Evolutionary conservation across 75 land plant species (phyloP), one percentile per base, ranked within the genome.

Genomic region (Adiantum capillusveneris): DNA sequence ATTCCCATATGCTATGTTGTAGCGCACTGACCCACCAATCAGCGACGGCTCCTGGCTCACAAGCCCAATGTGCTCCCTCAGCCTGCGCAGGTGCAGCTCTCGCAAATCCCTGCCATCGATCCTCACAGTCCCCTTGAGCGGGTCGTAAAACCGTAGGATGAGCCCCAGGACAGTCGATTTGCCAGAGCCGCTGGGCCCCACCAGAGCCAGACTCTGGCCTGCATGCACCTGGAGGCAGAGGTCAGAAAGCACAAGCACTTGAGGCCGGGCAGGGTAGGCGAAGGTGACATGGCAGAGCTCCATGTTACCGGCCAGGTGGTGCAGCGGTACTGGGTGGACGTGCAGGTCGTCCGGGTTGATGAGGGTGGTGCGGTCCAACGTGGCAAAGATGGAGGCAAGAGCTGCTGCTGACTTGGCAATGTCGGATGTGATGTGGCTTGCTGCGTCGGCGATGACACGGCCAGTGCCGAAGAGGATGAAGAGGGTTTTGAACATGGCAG

Each of bases 41-140:
- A 87, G 77, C 0, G 83, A 72, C 17, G 91, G 91, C 52, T 87
- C 91, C 67, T 87, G 91, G n/a, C 84, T 66, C 13, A 87, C 91
- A 25, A 87, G 36, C 9, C 74, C 84, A 50, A 87, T 83, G 31
- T 71, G 73, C 18, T 59, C 19, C 25, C 90, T 77, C 56, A 87
- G 44, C 9, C 59, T 19, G 48, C 72, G 67, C 52, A 87, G 52
- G 53, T 84, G 82, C 36, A 70, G 70, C 28, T 25, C 55, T 56
- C 54, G 75, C 1, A 87, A 52, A 54, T 83, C 82, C 61, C 53
- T 13, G 29, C 81, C 86, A 60, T 83, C 79, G 11, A 69, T 79
- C 59, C 53, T 70, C 50, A 68, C 67, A 0, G 59, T 53, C 1
- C 91, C 91, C 21, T 56, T 64, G 7, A 67, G 0, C 12, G 91